Evolutionary conservation across 441 rosid genomes (phyloP).

Genomic region (Adansonia rubrostipa): DNA sequence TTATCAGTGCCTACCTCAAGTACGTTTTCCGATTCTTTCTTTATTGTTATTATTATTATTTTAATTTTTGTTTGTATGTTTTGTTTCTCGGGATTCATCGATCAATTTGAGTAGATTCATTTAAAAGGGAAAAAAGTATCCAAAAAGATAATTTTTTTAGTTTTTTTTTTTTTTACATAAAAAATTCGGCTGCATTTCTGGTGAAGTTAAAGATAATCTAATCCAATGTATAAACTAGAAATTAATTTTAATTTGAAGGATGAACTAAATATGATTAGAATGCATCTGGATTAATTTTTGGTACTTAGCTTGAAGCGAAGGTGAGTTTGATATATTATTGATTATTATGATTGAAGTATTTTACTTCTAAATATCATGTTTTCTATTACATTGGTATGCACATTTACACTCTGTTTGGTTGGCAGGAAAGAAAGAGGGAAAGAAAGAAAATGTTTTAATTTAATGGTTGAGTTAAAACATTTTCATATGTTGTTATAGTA

Average conservation of each 20-base stretch:
- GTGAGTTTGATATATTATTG: background rate
- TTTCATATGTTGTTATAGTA: background rate
- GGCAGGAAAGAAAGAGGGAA: background rate
- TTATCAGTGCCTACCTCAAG: constrained; percentile 94
- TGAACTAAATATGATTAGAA: background rate
- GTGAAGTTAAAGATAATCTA: background rate
- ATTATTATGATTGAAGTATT: background rate
- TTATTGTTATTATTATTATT: background rate
- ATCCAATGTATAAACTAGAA: background rate
- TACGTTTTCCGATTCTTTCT: constrained; percentile 24
- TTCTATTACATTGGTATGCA: background rate
- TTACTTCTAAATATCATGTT: background rate
- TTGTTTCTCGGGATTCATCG: background rate
- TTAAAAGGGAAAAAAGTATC: background rate
- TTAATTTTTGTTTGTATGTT: background rate
- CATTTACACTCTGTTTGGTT: background rate
- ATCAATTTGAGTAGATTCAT: background rate
- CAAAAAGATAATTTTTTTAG: background rate
- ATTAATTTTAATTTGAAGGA: background rate
- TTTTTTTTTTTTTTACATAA: background rate
- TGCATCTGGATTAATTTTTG: background rate
- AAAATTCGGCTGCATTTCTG: background rate
- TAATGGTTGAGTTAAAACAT: background rate
- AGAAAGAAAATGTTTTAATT: background rate
- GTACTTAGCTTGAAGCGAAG: constrained; percentile 13